Conservation (phyloP, 129 eudicot genomes). For the Centaurea solstitialis region DNA sequence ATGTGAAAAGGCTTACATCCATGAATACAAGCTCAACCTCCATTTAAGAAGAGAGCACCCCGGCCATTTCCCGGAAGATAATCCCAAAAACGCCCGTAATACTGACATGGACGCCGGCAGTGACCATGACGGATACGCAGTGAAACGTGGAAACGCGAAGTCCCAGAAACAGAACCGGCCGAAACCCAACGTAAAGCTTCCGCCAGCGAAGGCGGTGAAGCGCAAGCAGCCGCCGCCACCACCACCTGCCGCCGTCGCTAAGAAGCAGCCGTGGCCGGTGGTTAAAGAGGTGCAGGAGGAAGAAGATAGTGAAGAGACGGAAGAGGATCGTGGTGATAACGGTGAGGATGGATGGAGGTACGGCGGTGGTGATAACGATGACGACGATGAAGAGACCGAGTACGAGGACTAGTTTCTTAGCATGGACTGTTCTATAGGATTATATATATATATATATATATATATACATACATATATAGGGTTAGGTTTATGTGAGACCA, state of each 20-base stretch:
- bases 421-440: background rate
- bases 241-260: conserved; percentile 26
- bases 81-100: conserved; percentile 53
- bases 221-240: conserved; percentile 46
- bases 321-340: conserved; percentile 81
- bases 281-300: conserved; percentile 65
- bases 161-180: conserved; percentile 58
- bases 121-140: conserved; percentile 67
- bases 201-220: conserved; percentile 65
- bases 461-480: too few species aligned
- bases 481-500: background rate
- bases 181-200: conserved; percentile 68
- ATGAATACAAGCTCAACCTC: conserved; percentile 95
- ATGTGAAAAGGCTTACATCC: conserved; percentile 91
- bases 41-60: conserved; percentile 92
- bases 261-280: conserved; percentile 65
- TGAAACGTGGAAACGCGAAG: conserved; percentile 57
- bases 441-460: background rate
- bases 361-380: conserved; percentile 51
- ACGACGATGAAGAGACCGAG: conserved; percentile 93
- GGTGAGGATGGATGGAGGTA: conserved; percentile 78
- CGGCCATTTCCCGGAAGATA: conserved; percentile 79
- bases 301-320: conserved; percentile 97
- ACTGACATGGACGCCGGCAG: conserved; percentile 81
- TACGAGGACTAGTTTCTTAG: conserved; percentile 58